Conservation (phyloP, 2,329 filamentous ascomycete genomes). For the Hypoxylon sp. region DNA sequence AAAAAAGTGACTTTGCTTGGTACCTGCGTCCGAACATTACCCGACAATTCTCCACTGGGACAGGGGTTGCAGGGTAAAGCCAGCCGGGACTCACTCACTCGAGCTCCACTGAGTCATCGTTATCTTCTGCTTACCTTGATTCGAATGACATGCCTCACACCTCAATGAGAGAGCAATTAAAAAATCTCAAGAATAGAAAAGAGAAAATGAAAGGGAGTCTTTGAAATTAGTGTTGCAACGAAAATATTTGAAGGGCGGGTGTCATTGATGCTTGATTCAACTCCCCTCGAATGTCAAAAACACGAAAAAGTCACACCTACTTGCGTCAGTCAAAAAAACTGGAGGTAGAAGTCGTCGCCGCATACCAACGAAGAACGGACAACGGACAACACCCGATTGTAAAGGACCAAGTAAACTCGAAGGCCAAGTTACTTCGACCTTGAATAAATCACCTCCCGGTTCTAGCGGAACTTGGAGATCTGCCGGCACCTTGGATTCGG, state of each 20-base stretch:
- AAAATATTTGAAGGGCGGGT: neutral
- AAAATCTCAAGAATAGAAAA: neutral
- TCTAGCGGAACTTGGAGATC: neutral
- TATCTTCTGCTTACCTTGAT: neutral
- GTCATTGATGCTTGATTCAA: neutral
- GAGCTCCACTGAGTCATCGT: neutral
- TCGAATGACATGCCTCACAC: neutral
- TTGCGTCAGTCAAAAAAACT: neutral
- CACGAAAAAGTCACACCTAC: neutral
- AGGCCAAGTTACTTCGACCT: neutral
- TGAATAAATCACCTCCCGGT: neutral
- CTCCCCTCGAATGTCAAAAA: neutral
- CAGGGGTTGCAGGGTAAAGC: neutral
- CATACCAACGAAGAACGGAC: neutral
- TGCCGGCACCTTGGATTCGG: neutral
- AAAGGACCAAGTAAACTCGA: neutral
- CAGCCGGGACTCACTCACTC: neutral
- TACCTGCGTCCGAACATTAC: conserved; percentile 20
- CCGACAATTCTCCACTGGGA: conserved; percentile 10
- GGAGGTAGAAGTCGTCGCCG: neutral
- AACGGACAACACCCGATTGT: neutral
- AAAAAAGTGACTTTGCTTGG: conserved; percentile 23
- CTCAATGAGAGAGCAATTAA: neutral
- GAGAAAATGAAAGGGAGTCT: neutral
- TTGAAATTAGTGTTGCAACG: neutral